phyloP scores from a whole-genome alignment of 1,284 basidiomycete genomes.

The Cutaneotrichosporon dermatis region DNA sequence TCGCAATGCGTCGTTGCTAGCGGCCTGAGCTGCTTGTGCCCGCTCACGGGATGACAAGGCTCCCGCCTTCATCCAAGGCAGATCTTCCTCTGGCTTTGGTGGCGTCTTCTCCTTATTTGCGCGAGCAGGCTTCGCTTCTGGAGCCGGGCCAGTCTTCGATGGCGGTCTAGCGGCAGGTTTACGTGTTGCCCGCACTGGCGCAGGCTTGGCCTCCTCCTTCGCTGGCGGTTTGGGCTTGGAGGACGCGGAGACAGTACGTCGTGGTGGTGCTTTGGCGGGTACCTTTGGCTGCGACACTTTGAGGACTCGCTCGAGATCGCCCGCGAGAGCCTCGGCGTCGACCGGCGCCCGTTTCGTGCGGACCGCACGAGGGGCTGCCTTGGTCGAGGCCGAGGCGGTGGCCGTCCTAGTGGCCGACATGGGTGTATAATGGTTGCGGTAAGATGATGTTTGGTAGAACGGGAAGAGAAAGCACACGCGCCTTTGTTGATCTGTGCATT shows the following conservation, averaged over 20 bases:
- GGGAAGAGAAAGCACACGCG: slow-evolving; percentile 10
- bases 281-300: slow-evolving; percentile 21
- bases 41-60: slow-evolving; percentile 11
- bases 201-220: neutral
- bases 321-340: slow-evolving; percentile 24
- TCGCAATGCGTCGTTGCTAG: slow-evolving; percentile 8
- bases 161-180: neutral
- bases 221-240: neutral
- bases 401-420: slow-evolving; percentile 8
- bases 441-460: neutral
- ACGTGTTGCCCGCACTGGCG: neutral
- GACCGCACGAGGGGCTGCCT: neutral
- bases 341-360: neutral
- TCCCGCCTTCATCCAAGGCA: slow-evolving; percentile 9
- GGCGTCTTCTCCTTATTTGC: neutral
- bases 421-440: neutral
- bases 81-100: neutral
- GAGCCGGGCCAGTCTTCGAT: neutral
- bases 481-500: slow-evolving; percentile 3
- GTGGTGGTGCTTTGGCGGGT: neutral
- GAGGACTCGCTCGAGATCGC: slow-evolving; percentile 31
- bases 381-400: neutral
- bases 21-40: slow-evolving; percentile 11
- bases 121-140: neutral
- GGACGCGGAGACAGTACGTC: neutral